Conservation (phyloP, 2,329 filamentous ascomycete genomes). For the Pestalotiopsis sp. region DNA sequence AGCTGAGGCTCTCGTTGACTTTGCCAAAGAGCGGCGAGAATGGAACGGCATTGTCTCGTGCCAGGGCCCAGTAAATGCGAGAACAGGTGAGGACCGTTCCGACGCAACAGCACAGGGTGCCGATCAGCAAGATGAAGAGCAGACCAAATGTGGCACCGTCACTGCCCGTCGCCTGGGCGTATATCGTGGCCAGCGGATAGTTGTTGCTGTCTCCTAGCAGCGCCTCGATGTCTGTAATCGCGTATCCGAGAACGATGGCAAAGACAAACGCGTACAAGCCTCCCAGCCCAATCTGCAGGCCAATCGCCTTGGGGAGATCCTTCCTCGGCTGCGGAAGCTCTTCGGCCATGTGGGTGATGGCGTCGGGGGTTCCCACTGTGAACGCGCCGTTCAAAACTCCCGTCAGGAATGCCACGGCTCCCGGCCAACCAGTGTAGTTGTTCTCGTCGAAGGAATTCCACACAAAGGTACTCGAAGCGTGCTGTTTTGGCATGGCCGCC, state of each 20-base stretch:
- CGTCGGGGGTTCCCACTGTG: constrained; percentile 66
- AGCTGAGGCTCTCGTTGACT: constrained; percentile 57
- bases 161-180: constrained; percentile 55
- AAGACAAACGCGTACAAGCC: constrained; percentile 52
- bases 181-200: constrained; percentile 67
- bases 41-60: constrained; percentile 64
- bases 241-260: constrained; percentile 54
- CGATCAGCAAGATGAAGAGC: constrained; percentile 58
- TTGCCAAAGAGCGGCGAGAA: constrained; percentile 53
- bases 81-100: constrained; percentile 54
- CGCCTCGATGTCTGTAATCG: constrained; percentile 55
- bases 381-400: constrained; percentile 71
- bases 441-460: constrained; percentile 52
- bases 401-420: constrained; percentile 65
- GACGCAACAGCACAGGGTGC: constrained; percentile 49
- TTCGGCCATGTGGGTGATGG: constrained; percentile 64
- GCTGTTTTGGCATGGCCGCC: constrained; percentile 52
- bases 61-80: constrained; percentile 53
- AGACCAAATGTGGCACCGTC: constrained; percentile 57
- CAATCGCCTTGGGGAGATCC: constrained; percentile 54
- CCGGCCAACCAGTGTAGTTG: constrained; percentile 53
- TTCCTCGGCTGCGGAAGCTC: constrained; percentile 52
- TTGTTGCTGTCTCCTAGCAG: constrained; percentile 53
- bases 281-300: constrained; percentile 50
- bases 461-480: constrained; percentile 55